Evolutionary conservation across 306 rosid genomes (phyloP).

Genomic region (Prunus mongolica): DNA sequence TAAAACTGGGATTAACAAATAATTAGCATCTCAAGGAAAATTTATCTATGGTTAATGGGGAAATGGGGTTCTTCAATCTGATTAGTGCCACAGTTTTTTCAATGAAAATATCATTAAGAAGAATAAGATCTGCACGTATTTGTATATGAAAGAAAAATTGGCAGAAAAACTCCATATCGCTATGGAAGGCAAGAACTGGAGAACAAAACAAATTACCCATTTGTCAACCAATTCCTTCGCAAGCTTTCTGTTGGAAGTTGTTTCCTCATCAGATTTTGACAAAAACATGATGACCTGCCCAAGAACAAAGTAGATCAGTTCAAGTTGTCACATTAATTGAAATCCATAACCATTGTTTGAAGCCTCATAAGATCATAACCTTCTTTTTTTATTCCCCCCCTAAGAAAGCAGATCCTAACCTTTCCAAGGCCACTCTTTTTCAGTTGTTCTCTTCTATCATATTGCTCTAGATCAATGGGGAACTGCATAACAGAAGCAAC

Average conservation of each 20-base stretch:
- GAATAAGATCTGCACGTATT: not conserved
- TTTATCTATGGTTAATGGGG: not conserved
- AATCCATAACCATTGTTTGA: not conserved
- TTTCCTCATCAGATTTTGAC: slow-evolving; percentile 93
- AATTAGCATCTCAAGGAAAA: not conserved
- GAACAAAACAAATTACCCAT: slow-evolving; percentile 55
- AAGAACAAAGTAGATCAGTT: slow-evolving; percentile 11
- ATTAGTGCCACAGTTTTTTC: not conserved
- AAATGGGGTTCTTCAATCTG: not conserved
- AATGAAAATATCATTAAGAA: not conserved
- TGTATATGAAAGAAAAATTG: not conserved
- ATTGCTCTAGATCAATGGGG: slow-evolving; percentile 87
- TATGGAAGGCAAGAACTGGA: not conserved
- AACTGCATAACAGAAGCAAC: slow-evolving; percentile 51
- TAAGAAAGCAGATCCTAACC: slow-evolving; percentile 38
- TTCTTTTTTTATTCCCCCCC: too few species aligned
- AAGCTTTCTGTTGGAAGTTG: slow-evolving; percentile 70
- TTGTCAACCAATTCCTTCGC: slow-evolving; percentile 94
- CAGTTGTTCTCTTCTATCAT: slow-evolving; percentile 91
- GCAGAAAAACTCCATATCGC: not conserved
- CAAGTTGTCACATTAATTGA: slow-evolving; percentile 9
- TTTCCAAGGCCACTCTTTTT: slow-evolving; percentile 96
- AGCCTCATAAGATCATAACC: not conserved
- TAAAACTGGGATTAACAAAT: not conserved
- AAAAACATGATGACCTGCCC: slow-evolving; percentile 86